These are phyloP conservation scores for Melampsora larici-populina DNA, from an alignment of 1,284 basidiomycete genomes.

Conservation along the genomic window DNA sequence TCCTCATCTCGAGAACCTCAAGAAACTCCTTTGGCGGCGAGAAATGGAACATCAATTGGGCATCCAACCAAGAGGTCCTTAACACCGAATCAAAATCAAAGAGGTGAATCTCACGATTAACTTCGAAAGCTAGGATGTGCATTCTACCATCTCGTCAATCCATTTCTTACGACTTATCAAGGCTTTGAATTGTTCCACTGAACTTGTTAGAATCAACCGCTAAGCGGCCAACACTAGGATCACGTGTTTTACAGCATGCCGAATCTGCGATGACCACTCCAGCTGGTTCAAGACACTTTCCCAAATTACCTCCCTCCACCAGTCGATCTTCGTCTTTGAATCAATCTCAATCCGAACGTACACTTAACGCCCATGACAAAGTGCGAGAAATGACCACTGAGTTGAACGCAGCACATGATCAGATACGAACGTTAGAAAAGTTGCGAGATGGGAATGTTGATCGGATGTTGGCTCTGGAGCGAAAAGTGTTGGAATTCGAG, in stretches of 20 bases:
- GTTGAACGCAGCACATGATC: slow-evolving; percentile 14
- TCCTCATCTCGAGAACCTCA: slow-evolving; percentile 4
- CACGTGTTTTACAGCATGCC: background rate
- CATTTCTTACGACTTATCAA: too few relatives aligned
- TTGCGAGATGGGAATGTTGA: slow-evolving; percentile 1
- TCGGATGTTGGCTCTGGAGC: slow-evolving; percentile 23
- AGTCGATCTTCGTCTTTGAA: background rate
- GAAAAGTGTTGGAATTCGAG: slow-evolving; percentile 24
- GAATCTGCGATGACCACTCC: slow-evolving; percentile 17
- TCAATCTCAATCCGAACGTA: slow-evolving; percentile 20
- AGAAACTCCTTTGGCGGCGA: background rate
- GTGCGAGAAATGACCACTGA: slow-evolving; percentile 6
- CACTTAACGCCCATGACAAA: slow-evolving; percentile 31
- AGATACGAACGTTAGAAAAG: slow-evolving; percentile 19
- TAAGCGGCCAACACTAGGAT: slow-evolving; percentile 1
- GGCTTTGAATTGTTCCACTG: too few relatives aligned
- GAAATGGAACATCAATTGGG: background rate
- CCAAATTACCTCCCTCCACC: slow-evolving; percentile 30
- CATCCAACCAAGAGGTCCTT: background rate
- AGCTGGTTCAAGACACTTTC: background rate
- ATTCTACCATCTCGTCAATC: too few relatives aligned
- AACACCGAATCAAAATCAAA: background rate
- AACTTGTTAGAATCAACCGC: background rate
- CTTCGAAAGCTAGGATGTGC: too few relatives aligned
- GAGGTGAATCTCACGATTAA: background rate